Base-by-base conservation (phyloP, 352 stramenopile genomes). In the Globisporangium echinulatum region DNA sequence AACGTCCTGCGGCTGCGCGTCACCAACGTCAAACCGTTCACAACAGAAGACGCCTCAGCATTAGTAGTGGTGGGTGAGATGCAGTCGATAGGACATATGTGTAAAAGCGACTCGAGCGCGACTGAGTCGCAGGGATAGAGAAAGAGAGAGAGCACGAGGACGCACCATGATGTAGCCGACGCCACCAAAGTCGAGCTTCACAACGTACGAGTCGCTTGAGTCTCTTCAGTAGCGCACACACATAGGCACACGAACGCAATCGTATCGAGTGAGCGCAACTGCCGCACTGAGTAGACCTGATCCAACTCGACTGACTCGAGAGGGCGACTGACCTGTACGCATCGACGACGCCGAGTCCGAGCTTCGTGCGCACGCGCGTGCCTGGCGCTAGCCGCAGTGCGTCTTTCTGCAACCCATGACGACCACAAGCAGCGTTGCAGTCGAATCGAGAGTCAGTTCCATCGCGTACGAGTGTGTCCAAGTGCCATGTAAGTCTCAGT, bases 1-100 rank as follows among this genome's bases (percentile, higher is more conserved):
- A 52, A 90, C 77, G 36, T 88, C 67, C 15, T 70, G 66, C 2
- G 62, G 54, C 70, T 84, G 75, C 43, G 75, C 19, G 25, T 25
- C 25, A 25, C 25, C 25, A 25, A 25, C 25, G 25, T 25, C 25
- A 25, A 25, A 25, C 25, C 25, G 25, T 25, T 25, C 25, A 25
- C 25, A 25, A 2, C 25, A 25, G 25, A 25, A 25, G 25, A 25
- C 25, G 25, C 25, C 25, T 25, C 25, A 25, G 25, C 25, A 25
- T 25, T 25, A 25, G 25, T 25, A 25, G 25, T 25, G 25, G 25
- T 25, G 25, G 25, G 25, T 25, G 25, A 25, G 25, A 25, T 25
- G 25, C 25, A 25, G 25, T 25, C 25, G 25, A 25, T 25, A 25
- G 25, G 25, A 25, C 25, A 25, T 25, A 25, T 25, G 25, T 25